Percentiles rank a stretch among this genome's conserved stretches.
phyloP scores from a whole-genome alignment of 2,329 filamentous ascomycete species.

The Xylaria polymorpha region DNA sequence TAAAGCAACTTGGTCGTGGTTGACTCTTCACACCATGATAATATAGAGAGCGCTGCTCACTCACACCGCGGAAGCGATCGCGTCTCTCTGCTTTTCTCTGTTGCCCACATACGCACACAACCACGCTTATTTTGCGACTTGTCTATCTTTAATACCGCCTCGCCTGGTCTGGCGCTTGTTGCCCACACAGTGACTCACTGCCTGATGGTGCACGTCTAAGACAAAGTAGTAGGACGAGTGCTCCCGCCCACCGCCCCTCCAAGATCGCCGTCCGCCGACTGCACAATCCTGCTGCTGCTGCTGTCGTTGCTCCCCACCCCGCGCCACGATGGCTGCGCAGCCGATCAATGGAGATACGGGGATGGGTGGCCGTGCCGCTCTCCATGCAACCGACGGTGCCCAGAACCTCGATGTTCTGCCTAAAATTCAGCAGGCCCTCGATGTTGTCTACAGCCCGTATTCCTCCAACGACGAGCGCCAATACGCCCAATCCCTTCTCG shows the following conservation, averaged over 20 bases:
- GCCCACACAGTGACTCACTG: constrained; percentile 25
- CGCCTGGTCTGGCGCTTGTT: constrained; percentile 8
- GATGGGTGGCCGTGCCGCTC: constrained; percentile 50
- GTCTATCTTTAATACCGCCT: constrained; percentile 5
- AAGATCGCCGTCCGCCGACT: constrained; percentile 43
- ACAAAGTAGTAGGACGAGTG: constrained; percentile 42
- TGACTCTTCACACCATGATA: constrained; percentile 13
- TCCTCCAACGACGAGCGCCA: constrained; percentile 84
- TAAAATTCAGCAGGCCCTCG: constrained; percentile 84
- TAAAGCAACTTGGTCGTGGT: neutral
- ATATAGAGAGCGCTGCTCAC: constrained; percentile 25
- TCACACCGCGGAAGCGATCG: constrained; percentile 3
- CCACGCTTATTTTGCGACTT: neutral
- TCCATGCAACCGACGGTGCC: constrained; percentile 51
- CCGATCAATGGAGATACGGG: constrained; percentile 48
- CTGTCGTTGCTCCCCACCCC: constrained; percentile 16
- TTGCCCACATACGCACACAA: neutral
- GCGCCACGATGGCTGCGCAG: constrained; percentile 45
- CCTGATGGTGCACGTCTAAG: constrained; percentile 48
- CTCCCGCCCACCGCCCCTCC: constrained; percentile 45
- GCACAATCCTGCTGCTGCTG: constrained; percentile 32
- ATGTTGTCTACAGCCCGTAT: constrained; percentile 85
- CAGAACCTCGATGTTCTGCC: constrained; percentile 61
- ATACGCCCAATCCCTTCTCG: constrained; percentile 86
- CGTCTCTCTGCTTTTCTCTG: constrained; percentile 8